Evolutionary conservation across 1,139 yeast genomes (phyloP).

Genomic region (Schwanniomyces etchellsii): DNA sequence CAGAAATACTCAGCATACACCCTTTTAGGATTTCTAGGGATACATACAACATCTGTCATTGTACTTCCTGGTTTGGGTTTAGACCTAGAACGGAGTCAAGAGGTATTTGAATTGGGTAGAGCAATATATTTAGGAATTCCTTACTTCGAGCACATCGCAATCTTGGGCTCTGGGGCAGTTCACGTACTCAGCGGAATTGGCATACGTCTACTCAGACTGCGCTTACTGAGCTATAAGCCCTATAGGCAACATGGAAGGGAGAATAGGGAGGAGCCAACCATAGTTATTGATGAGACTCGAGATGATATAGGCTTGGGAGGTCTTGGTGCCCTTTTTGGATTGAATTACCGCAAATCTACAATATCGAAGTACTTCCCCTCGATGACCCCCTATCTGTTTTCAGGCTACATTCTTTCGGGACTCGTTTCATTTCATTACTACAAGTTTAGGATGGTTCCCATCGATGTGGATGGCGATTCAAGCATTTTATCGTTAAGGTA

Average conservation of each 20-base stretch:
- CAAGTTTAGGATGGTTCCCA: constrained; percentile 47
- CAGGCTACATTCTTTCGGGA: constrained; percentile 54
- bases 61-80: constrained; percentile 45
- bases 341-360: constrained; percentile 46
- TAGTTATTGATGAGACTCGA: constrained; percentile 18
- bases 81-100: constrained; percentile 42
- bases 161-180: constrained; percentile 40
- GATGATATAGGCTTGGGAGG: constrained; percentile 59
- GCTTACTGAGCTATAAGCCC: constrained; percentile 10
- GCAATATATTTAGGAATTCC: constrained; percentile 53
- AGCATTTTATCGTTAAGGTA: constrained; percentile 51
- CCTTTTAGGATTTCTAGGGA: constrained; percentile 50
- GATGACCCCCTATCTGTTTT: constrained; percentile 46
- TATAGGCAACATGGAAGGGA: constrained; percentile 7
- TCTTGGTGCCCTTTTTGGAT: constrained; percentile 45
- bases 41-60: constrained; percentile 55
- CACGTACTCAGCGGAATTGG: constrained; percentile 55
- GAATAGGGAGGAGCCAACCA: constrained; percentile 10
- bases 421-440: constrained; percentile 42
- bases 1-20: constrained; percentile 65
- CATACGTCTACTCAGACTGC: constrained; percentile 34
- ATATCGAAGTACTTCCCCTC: constrained; percentile 29
- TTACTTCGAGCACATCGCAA: constrained; percentile 40
- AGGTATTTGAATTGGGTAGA: constrained; percentile 55
- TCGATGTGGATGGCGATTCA: constrained; percentile 57